Percentiles rank a stretch among this genome's conserved stretches.
These are phyloP conservation scores for Rhododendron williamsianum DNA, from an alignment of 148 eudicot genomes.

Conservation along the genomic window DNA sequence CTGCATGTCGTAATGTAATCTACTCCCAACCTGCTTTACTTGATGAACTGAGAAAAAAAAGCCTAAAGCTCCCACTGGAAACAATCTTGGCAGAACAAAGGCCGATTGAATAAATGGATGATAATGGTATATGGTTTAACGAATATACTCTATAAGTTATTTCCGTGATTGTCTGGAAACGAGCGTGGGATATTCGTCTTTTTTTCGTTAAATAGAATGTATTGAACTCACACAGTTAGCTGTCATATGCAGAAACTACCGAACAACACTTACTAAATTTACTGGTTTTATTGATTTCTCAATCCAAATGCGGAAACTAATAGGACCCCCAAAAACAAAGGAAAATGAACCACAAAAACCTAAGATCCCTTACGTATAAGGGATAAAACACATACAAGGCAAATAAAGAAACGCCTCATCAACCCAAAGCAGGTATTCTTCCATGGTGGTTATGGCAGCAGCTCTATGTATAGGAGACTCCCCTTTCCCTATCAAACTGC, in stretches of 20 bases:
- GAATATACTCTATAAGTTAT: background rate
- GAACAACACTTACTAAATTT: background rate
- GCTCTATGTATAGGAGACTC: constrained; percentile 21
- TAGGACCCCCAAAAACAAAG: background rate
- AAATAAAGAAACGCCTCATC: background rate
- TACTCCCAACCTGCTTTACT: background rate
- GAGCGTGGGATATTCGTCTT: background rate
- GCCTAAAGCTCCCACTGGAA: background rate
- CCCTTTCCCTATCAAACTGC: constrained; percentile 35
- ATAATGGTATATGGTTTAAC: background rate
- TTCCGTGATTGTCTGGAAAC: background rate
- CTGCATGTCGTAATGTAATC: background rate
- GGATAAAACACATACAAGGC: background rate
- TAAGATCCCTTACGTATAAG: background rate
- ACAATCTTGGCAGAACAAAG: background rate
- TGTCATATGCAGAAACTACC: background rate
- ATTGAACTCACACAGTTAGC: background rate
- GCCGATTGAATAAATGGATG: background rate
- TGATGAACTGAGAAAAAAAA: background rate
- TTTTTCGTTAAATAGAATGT: background rate
- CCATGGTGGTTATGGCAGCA: background rate
- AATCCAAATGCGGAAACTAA: background rate
- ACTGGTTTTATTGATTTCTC: background rate
- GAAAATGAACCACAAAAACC: background rate
- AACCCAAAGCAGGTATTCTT: background rate